Evolutionary conservation across 352 stramenopile species (phyloP), one percentile per base, ranked within the genome.

Genomic region (Phytophthora sansomeana): DNA sequence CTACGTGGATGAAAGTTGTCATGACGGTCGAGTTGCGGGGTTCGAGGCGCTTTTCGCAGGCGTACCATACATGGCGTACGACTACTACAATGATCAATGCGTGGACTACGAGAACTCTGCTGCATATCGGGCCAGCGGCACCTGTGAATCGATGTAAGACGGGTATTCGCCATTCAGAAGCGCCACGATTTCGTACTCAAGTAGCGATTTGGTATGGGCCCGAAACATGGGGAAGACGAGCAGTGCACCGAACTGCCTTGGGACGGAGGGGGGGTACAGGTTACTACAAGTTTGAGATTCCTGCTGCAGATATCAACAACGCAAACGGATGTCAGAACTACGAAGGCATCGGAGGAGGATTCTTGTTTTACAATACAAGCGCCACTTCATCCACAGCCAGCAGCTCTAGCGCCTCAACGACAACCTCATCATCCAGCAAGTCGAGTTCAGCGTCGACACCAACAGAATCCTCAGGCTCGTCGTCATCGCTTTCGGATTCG

Each of bases 1-100:
- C 3, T 63, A 63, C 21, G 55, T 41, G 42, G 41, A 63, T 3
- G 54, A 63, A 13, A 63, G 33, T 21, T 55, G 55, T 26, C 43
- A 55, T 14, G 42, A 63, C 19, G 55, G 55, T 11, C 42, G 32
- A 14, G 55, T 14, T 19, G 42, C 26, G 5, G 55, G 55, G 7
- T 42, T 63, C 42, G 33, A 32, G 13, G 19, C 6, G n/a, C 55
- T 55, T 16, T 54, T 62, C 32, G 42, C 14, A 9, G 10, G 2
- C 5, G 28, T 46, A 14, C n/a, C 55, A 10, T 62, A 36, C 21
- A 62, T 62, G 41, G 55, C 42, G 14, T 29, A 46, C 42, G 55
- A 54, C 32, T 63, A 55, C 30, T 39, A 41, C 21, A 32, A 21
- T 29, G n/a, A 11, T 16, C 16, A 38, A 19, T 63, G 55, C 42